A percentile compares a stretch with the other conserved stretches of the same genome.
phyloP scores from a whole-genome alignment of 116 monocot species.

The Cymodocea nodosa region DNA sequence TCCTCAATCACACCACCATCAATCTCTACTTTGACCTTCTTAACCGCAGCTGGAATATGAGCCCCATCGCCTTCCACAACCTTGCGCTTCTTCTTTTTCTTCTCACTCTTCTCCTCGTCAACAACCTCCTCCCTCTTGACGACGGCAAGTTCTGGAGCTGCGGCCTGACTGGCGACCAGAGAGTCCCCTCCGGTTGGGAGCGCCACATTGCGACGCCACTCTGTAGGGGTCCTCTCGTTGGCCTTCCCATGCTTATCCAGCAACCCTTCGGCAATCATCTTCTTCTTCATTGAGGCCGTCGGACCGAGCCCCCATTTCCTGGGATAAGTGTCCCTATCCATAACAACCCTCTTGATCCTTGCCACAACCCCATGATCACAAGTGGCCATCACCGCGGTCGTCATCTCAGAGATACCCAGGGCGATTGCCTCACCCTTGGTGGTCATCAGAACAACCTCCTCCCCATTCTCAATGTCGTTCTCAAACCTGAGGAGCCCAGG shows the following conservation, averaged over 20 bases:
- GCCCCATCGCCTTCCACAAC: constrained; percentile 14
- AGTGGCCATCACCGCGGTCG: constrained; percentile 90
- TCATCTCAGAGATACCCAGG: constrained; percentile 90
- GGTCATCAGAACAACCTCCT: constrained; percentile 91
- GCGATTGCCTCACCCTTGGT: constrained; percentile 95
- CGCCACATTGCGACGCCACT: constrained; percentile 71
- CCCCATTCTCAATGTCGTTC: constrained; percentile 77
- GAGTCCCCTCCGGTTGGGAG: constrained; percentile 65
- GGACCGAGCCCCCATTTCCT: constrained; percentile 97
- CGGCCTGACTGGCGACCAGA: constrained; percentile 45
- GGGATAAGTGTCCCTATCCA: constrained; percentile 94
- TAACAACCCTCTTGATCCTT: constrained; percentile 87
- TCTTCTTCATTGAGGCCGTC: constrained; percentile 84
- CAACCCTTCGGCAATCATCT: constrained; percentile 66
- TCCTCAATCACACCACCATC: constrained; percentile 10
- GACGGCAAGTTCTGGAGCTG: constrained; percentile 16
- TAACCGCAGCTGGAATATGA: not conserved
- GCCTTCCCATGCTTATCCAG: constrained; percentile 90
- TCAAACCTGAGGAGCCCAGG: constrained; percentile 85
- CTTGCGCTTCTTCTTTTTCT: constrained; percentile 31
- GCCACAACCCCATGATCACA: constrained; percentile 88
- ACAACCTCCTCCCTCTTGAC: constrained; percentile 9
- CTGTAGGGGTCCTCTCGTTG: constrained; percentile 84
- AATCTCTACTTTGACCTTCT: constrained; percentile 14
- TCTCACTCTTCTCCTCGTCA: constrained; percentile 33